Evolutionary conservation across 148 eudicot genomes (phyloP).

Genomic region (Vaccinium vitisidaea): DNA sequence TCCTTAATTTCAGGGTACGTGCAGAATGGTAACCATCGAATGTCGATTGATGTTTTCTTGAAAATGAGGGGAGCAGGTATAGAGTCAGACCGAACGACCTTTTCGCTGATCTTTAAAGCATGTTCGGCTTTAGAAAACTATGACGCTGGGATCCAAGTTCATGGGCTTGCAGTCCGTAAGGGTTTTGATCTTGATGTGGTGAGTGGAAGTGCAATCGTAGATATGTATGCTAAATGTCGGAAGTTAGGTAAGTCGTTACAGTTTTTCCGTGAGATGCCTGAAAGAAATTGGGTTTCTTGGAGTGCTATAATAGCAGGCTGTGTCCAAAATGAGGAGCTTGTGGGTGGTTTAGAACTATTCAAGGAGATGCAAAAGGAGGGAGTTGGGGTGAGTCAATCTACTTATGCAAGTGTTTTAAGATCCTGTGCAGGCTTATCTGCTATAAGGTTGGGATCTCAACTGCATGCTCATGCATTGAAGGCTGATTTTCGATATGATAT

Average conservation of each 20-base stretch:
- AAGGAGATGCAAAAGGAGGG: slow-evolving; percentile 80
- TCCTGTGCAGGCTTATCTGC: slow-evolving; percentile 74
- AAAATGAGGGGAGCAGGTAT: slow-evolving; percentile 45
- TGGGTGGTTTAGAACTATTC: slow-evolving; percentile 58
- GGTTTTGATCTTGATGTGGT: slow-evolving; percentile 74
- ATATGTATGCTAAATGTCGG: slow-evolving; percentile 89
- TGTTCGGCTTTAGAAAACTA: slow-evolving; percentile 58
- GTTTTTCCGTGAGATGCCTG: slow-evolving; percentile 65
- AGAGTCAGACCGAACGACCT: slow-evolving; percentile 59
- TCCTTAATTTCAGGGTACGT: slow-evolving; percentile 76
- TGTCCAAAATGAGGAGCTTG: slow-evolving; percentile 60
- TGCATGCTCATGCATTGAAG: slow-evolving; percentile 85
- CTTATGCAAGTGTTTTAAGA: slow-evolving; percentile 84
- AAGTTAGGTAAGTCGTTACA: slow-evolving; percentile 50
- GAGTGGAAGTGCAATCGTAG: slow-evolving; percentile 72
- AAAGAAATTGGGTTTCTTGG: slow-evolving; percentile 87
- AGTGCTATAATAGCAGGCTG: slow-evolving; percentile 83
- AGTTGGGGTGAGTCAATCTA: slow-evolving; percentile 78
- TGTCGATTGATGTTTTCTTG: slow-evolving; percentile 50
- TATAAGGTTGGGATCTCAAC: slow-evolving; percentile 57
- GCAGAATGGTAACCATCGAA: slow-evolving; percentile 47
- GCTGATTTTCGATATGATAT: slow-evolving; percentile 59
- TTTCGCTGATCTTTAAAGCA: slow-evolving; percentile 66
- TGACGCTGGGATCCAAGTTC: slow-evolving; percentile 55
- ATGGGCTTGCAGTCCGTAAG: slow-evolving; percentile 61